Conservation (phyloP, 352 stramenopile species). For the Phytophthora constricta region DNA sequence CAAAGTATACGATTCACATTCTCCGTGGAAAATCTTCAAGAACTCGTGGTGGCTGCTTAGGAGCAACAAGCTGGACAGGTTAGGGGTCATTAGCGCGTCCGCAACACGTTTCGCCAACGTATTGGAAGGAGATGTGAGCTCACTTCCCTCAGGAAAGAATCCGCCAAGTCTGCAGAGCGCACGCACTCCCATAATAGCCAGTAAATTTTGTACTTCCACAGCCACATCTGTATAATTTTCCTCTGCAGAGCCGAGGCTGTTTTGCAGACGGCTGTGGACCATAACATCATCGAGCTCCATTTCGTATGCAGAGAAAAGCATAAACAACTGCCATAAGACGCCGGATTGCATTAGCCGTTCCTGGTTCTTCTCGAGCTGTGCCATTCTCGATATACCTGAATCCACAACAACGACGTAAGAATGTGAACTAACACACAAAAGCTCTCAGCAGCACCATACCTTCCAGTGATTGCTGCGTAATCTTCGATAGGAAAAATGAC, state of each 20-base stretch:
- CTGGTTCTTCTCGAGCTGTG: conserved; percentile 66
- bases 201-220: conserved; percentile 69
- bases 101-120: conserved; percentile 46
- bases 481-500: conserved; percentile 65
- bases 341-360: conserved; percentile 54
- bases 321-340: conserved; percentile 74
- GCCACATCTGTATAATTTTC: conserved; percentile 52
- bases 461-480: conserved; percentile 80
- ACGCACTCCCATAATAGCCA: conserved; percentile 75
- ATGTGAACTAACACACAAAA: conserved; percentile 1
- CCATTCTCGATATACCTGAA: conserved; percentile 68
- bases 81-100: conserved; percentile 77
- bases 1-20: conserved; percentile 84
- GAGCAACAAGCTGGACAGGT: conserved; percentile 63
- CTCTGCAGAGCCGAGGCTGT: conserved; percentile 37
- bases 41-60: conserved; percentile 83
- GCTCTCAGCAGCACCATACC: conserved; percentile 35
- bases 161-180: conserved; percentile 75
- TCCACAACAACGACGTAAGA: not conserved
- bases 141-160: conserved; percentile 58
- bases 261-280: conserved; percentile 50
- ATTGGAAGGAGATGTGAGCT: conserved; percentile 56
- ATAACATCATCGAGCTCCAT: conserved; percentile 59
- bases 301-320: conserved; percentile 77
- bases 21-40: conserved; percentile 78